These are phyloP conservation scores for Cryptococcus hybrid DNA, from an alignment of 1,284 basidiomycete species.

Conservation along the genomic window DNA sequence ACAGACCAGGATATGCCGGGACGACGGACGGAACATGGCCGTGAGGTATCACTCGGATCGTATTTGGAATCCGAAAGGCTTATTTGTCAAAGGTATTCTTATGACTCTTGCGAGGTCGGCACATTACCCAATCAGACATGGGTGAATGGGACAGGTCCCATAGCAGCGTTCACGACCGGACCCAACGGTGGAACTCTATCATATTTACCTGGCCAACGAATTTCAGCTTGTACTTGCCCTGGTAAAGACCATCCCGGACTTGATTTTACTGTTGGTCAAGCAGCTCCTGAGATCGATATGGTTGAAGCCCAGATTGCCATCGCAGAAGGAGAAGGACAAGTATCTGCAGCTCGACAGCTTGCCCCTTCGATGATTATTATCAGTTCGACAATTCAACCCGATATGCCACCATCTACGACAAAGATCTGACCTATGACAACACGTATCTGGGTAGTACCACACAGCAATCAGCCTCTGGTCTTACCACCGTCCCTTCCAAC, in stretches of 20 bases:
- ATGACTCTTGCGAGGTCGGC: conserved; percentile 44
- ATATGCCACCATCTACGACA: conserved; percentile 33
- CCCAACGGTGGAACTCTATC: conserved; percentile 36
- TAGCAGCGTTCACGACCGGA: conserved; percentile 43
- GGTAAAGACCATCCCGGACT: conserved; percentile 67
- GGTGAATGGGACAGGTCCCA: conserved; percentile 45
- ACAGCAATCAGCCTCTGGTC: conserved; percentile 72
- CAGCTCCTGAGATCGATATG: conserved; percentile 66
- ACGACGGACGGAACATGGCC: conserved; percentile 67
- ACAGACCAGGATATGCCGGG: conserved; percentile 55
- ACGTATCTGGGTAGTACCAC: conserved; percentile 69
- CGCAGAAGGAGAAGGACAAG: conserved; percentile 12
- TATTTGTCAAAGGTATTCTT: conserved; percentile 28
- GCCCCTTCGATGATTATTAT: conserved; percentile 61
- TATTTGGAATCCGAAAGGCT: too few species aligned
- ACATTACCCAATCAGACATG: conserved; percentile 50
- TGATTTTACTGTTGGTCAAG: conserved; percentile 54
- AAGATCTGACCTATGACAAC: conserved; percentile 63
- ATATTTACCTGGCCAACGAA: conserved; percentile 3
- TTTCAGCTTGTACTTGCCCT: conserved; percentile 55
- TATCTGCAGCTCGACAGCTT: conserved; percentile 32
- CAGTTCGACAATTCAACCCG: conserved; percentile 58
- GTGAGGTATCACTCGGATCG: not conserved
- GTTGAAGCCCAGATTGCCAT: conserved; percentile 58
- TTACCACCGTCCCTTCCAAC: conserved; percentile 27